Base-by-base conservation (phyloP, 345 rosid genomes). In the Eutrema yunnanense region DNA sequence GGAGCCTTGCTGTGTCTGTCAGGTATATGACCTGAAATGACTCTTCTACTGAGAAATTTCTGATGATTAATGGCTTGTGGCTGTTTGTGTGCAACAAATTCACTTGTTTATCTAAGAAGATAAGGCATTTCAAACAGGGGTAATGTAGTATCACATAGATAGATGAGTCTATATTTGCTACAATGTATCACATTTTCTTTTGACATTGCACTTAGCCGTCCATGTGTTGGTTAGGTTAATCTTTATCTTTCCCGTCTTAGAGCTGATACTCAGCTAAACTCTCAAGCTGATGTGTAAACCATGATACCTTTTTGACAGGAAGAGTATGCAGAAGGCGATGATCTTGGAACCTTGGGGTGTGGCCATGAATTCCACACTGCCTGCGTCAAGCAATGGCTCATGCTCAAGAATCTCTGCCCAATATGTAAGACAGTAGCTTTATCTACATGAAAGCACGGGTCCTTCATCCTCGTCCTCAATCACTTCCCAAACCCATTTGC, bases 1-100 rank as follows among this genome's bases (percentile, higher is more conserved):
- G 58, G 97, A 93, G 74, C 96, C 98, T 5, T 89, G 98, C 79
- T 90, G 97, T 62, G 76, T 93, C 47, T 93, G 97, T 77, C 96
- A 85, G 91, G 98, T 89, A 80, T 88, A 80, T 27, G 41, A 30
- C 33, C 60, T 32, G 52, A 72, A 62, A 53, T 53, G 2, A 64
- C 54, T 52, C 19, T 30, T 73, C 4, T 14, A 6, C 19, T 6
- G 40, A 33, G 4, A 46, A 48, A 12, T 9, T 8, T 46, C 22
- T 1, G 4, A n/a, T 50, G 27, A 50, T 26, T 50, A 7, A 34
- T 50, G 11, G n/a, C 48, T 50, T 67, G 27, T 48, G 26, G 37
- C 43, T 69, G 48, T 36, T 19, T 11, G 9, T 56, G 27, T 53
- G 44, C 34, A 44, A 34, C 46, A 33, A 44, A 33, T 7, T 34